Evolutionary conservation across 208 protist genomes (phyloP).

Genomic region (Trypanosoma platydactyli): DNA sequence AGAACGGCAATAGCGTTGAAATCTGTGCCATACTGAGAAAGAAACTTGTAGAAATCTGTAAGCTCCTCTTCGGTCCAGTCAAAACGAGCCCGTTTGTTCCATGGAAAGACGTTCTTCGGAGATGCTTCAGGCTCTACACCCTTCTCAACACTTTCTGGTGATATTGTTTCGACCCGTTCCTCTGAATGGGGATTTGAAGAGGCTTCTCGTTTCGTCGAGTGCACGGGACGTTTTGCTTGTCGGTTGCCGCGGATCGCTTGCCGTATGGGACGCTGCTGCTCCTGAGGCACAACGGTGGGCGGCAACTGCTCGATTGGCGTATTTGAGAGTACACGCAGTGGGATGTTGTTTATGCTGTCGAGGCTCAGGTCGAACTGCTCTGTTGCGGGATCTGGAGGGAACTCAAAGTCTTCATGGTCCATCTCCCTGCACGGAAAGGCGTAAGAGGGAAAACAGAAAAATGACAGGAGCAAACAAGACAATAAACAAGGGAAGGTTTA

Average conservation of each 20-base stretch:
- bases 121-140: neutral
- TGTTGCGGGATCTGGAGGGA: conserved; percentile 60
- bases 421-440: conserved; percentile 12
- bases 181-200: too few relatives aligned
- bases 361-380: conserved; percentile 29
- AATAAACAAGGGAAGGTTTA: conserved; percentile 1
- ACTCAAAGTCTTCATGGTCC: conserved; percentile 78
- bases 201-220: too few relatives aligned
- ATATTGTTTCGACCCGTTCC: neutral
- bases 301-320: conserved; percentile 77
- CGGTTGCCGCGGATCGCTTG: conserved; percentile 47
- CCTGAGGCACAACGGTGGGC: conserved; percentile 49
- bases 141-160: neutral
- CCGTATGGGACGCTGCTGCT: conserved; percentile 56
- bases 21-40: conserved; percentile 90
- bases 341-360: conserved; percentile 27
- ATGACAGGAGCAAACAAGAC: conserved; percentile 6
- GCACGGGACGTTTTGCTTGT: neutral
- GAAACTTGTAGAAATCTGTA: conserved; percentile 70
- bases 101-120: neutral
- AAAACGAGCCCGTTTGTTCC: conserved; percentile 28
- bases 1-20: conserved; percentile 85
- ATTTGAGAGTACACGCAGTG: conserved; percentile 48
- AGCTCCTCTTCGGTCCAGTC: conserved; percentile 83
- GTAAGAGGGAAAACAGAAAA: conserved; percentile 12